Evolutionary conservation across 805 yeast genomes (phyloP).

Genomic region (Candida pini): DNA sequence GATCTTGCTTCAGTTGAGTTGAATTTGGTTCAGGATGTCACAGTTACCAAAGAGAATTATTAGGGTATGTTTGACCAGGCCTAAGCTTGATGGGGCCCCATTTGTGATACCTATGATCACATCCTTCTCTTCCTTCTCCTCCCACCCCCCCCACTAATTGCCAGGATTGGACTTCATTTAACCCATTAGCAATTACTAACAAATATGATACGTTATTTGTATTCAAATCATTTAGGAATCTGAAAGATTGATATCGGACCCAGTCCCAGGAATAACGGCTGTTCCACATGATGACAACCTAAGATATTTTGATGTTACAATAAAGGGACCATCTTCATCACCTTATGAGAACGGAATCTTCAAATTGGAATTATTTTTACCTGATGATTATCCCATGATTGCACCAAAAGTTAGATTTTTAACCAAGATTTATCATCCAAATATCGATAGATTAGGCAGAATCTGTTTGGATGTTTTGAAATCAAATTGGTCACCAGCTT

Average conservation of each 20-base stretch:
- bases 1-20: too few species aligned
- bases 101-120: background rate
- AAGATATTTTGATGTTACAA: constrained; percentile 85
- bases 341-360: constrained; percentile 85
- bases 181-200: too few species aligned
- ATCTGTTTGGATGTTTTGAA: constrained; percentile 94
- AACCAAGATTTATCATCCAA: constrained; percentile 94
- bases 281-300: constrained; percentile 91
- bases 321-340: constrained; percentile 86
- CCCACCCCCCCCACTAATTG: too few species aligned
- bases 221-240: constrained; percentile 54
- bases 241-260: constrained; percentile 85
- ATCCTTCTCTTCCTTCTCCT: background rate
- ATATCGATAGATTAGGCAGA: constrained; percentile 91
- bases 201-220: background rate
- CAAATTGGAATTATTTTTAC: constrained; percentile 78
- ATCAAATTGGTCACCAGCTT: constrained; percentile 96
- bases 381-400: constrained; percentile 97
- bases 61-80: constrained; percentile 46
- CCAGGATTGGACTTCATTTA: too few species aligned
- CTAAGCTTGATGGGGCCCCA: background rate
- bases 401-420: constrained; percentile 94
- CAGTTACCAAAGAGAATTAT: constrained; percentile 83
- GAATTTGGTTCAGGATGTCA: constrained; percentile 33
- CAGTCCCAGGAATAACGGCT: constrained; percentile 94